A percentile compares a stretch with the other conserved stretches of the same genome.
phyloP scores from a whole-genome alignment of 2,329 filamentous ascomycete genomes.

The Pseudogymnoascus sp. region DNA sequence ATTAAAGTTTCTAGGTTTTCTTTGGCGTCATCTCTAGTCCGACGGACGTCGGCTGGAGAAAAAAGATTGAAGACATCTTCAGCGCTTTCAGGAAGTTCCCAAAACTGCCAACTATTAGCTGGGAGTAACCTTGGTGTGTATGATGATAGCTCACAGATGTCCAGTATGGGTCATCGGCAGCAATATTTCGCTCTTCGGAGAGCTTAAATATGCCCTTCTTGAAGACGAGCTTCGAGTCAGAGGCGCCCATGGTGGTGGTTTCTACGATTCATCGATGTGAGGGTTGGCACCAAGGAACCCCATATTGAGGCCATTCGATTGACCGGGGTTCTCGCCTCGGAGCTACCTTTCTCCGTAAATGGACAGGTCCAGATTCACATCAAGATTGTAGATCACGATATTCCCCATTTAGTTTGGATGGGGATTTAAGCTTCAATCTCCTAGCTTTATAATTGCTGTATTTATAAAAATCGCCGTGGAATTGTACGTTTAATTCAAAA shows the following conservation, averaged over 20 bases:
- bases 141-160: conserved; percentile 58
- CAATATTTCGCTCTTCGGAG: conserved; percentile 83
- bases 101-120: conserved; percentile 57
- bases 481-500: neutral
- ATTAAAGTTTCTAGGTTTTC: conserved; percentile 87
- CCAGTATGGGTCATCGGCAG: conserved; percentile 88
- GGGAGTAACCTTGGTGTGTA: conserved; percentile 6
- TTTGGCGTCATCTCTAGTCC: conserved; percentile 75
- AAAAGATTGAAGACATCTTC: conserved; percentile 98
- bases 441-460: neutral
- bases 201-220: conserved; percentile 97
- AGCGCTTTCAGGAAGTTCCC: conserved; percentile 90
- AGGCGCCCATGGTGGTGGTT: conserved; percentile 70
- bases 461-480: neutral
- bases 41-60: conserved; percentile 78
- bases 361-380: conserved; percentile 1
- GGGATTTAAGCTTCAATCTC: neutral
- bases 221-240: conserved; percentile 97
- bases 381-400: conserved; percentile 4
- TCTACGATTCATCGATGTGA: conserved; percentile 1
- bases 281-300: neutral
- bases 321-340: conserved; percentile 4
- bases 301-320: conserved; percentile 3
- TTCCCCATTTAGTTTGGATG: neutral
- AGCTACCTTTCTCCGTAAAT: conserved; percentile 3